Base-by-base conservation (phyloP, 176 grass and related monocot species). In the Rhipidocladum racemiflorum region DNA sequence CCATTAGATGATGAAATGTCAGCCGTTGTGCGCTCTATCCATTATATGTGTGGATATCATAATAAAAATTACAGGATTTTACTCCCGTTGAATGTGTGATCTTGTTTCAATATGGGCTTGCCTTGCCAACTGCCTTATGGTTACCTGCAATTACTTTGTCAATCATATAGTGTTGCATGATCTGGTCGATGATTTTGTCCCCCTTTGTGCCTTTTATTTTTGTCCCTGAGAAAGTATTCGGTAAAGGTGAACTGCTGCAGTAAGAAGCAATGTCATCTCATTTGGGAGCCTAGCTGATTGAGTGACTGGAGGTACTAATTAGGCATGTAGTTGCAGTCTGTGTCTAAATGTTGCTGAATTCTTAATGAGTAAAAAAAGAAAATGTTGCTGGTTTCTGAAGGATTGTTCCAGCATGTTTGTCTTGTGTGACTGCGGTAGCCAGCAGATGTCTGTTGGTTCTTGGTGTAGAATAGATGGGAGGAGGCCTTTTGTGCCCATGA, bases 41-140 rank as follows among this genome's bases (percentile, higher is more conserved):
- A 68, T 70, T 56, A 84, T 79, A 79, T 84, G 83, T 84, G 83
- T 78, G 67, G 88, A 61, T 86, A 86, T 50, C 21, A 60, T 86
- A 86, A 73, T 86, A 29, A 10, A 77, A 90, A 81, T 43, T 68
- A 61, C 40, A 77, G 15, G 49, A 42, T 86, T 66, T 68, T 27
- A 77, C 59, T 10, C 34, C 12, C 25, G 9, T 29, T 45, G 16
- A 17, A 18, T 63, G 69, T 24, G 0, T 51, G 63, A 63, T 18
- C 6, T 23, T 27, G n/a, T 75, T 34, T 36, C 15, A 5, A 3
- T 38, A 46, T 65, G 49, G 11, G 45, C 27, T 3, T 38, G 43
- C 6, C 11, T 6, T 56, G 60, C 10, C 46, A 40, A 34, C 4
- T 66, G 6, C 3, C 48, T 12, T 46, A 43, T 1, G 45, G 23